Evolutionary conservation across 371 early-diverging fungal species (phyloP).

Genomic region (Syncephalastrum contaminatum): DNA sequence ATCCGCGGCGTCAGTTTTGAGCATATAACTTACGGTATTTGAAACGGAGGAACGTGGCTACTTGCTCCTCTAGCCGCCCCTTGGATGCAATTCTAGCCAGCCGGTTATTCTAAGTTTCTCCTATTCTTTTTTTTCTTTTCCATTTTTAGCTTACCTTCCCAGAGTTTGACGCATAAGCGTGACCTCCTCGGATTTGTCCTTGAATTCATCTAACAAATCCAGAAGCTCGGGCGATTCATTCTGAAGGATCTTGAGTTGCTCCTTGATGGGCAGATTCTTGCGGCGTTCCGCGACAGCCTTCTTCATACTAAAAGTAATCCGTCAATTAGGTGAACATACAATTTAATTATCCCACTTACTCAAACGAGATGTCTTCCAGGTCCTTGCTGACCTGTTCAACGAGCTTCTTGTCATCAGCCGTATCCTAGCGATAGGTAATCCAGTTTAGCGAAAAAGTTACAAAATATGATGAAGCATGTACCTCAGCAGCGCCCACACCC

Average conservation of each 20-base stretch:
- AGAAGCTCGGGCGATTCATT: slow-evolving; percentile 84
- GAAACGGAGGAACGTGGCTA: slow-evolving; percentile 47
- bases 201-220: slow-evolving; percentile 73
- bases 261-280: slow-evolving; percentile 61
- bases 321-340: neutral
- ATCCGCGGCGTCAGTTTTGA: neutral
- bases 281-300: slow-evolving; percentile 27
- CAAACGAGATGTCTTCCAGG: slow-evolving; percentile 52
- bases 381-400: slow-evolving; percentile 61
- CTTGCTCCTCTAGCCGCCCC: slow-evolving; percentile 15
- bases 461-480: neutral
- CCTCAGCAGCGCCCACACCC: slow-evolving; percentile 31
- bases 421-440: slow-evolving; percentile 15
- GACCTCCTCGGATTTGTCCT: slow-evolving; percentile 53
- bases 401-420: slow-evolving; percentile 34
- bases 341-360: slow-evolving; percentile 18
- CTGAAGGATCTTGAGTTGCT: slow-evolving; percentile 71
- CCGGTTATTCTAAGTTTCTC: neutral
- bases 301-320: slow-evolving; percentile 10
- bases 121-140: neutral
- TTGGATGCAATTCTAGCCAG: slow-evolving; percentile 15
- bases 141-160: slow-evolving; percentile 22
- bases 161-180: slow-evolving; percentile 32
- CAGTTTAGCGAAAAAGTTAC: neutral
- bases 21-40: slow-evolving; percentile 47